These are phyloP conservation scores for Hypoxylon sp. DNA, from an alignment of 2,329 filamentous ascomycete species.

Conservation along the genomic window DNA sequence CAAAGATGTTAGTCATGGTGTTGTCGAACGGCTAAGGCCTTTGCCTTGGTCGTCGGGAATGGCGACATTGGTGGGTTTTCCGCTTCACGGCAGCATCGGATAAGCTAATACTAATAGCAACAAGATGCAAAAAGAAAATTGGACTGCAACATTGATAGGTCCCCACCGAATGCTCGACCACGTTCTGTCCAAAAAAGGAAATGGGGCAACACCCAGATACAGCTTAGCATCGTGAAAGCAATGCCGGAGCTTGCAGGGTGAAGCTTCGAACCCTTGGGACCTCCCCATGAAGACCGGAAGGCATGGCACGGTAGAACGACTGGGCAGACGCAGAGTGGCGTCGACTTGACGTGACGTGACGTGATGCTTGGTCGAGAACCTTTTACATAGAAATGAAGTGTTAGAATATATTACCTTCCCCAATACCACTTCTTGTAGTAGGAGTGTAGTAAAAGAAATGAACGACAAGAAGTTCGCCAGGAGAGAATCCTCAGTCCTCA, in stretches of 20 bases:
- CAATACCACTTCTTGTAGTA: background rate
- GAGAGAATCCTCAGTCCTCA: conserved; percentile 3
- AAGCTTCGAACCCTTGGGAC: conserved; percentile 25
- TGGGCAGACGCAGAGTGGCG: conserved; percentile 32
- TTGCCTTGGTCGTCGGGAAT: conserved; percentile 5
- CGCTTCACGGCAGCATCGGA: conserved; percentile 35
- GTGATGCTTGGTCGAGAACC: too few species aligned
- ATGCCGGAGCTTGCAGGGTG: conserved; percentile 36
- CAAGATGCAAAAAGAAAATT: background rate
- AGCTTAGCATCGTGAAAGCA: conserved; percentile 29
- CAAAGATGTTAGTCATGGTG: conserved; percentile 7
- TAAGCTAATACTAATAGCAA: conserved; percentile 26
- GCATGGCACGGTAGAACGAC: conserved; percentile 19
- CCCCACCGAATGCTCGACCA: conserved; percentile 29
- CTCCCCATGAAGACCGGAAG: conserved; percentile 31
- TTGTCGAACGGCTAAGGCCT: conserved; percentile 13
- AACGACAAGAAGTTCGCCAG: too few species aligned
- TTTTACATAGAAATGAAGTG: conserved; percentile 4
- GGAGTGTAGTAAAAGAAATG: too few species aligned
- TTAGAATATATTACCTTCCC: conserved; percentile 25
- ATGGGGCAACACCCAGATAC: conserved; percentile 15
- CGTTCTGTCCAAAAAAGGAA: conserved; percentile 24
- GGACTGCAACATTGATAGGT: conserved; percentile 17
- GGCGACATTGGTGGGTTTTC: conserved; percentile 23
- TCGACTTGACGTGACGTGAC: conserved; percentile 34